Evolutionary conservation across 768 basidiomycete species (phyloP), one percentile per base, ranked within the genome.

Genomic region (Termitomyces sp.): DNA sequence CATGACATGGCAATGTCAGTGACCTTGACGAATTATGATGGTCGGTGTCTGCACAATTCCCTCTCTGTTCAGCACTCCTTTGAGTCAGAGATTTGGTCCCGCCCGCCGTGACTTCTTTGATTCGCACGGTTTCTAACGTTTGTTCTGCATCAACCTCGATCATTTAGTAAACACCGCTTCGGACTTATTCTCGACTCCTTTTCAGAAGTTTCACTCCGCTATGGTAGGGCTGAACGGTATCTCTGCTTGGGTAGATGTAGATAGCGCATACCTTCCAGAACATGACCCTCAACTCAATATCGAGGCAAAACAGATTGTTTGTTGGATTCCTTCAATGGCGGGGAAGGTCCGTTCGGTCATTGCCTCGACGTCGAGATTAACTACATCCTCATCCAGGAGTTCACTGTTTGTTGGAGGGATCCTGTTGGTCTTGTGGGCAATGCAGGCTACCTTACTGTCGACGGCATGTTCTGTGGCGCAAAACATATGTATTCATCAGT

Each of bases 381-480:
- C 36, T 12, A 29, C 22, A 39, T 48, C 13, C 5, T 26, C 37
- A 7, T 24, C 5, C 44, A 59, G 58, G 28, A 45, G 26, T 59
- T 59, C 34, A 51, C 54, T 29, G 54, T 59, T 3, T 54, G 54
- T 42, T 59, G 58, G 58, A 55, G 36, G 16, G 47, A 59, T 20
- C 54, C 54, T 5, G 8, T 55, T 9, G 58, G 58, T 16, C 22
- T 55, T 7, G 24, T 51, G 8, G 42, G 41, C 1, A 51, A 34
- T 39, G 58, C 33, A 6, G 54, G 58, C 5, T 55, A 59, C 46
- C 54, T 59, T n/a, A 22, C 22, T 18, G 54, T 59, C 18, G 54
- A 59, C 34, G 58, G 54, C 20, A 55, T 28, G 16, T 54, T 54
- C 6, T 59, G 58, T 55, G 58, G 58, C 28, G 54, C 54, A 12